Base-by-base conservation (phyloP, 768 basidiomycete genomes). In the Mycena vulgaris region DNA sequence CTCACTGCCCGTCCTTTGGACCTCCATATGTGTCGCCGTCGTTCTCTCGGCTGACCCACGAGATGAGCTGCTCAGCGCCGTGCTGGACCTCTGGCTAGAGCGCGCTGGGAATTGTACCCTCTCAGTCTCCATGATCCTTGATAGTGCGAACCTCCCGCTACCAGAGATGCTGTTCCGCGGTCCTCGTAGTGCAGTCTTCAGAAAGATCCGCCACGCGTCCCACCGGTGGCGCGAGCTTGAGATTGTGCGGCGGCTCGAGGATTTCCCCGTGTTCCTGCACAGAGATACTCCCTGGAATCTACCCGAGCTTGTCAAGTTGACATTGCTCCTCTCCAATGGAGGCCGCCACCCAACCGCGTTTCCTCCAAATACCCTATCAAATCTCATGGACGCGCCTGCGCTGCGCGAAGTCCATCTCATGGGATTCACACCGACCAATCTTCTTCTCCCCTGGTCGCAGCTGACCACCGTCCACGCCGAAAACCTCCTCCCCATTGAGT, bases 341-440 rank as follows among this genome's bases (percentile, higher is more conserved):
- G 59, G 49, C 6, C 71, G 71, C 25, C 68, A 42, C 37, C 59
- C 58, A 17, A 19, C 9, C 2, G 9, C 1, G 23, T 60, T 40
- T 16, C 55, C 56, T 1, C 49, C 39, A 2, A 23, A 45, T n/a
- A 2, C n/a, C 9, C 45, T 68, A 14, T 62, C 67, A 1, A 69
- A 56, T 14, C 35, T 69, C 31, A 58, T 39, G n/a, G 61, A 69
- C 25, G 53, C 61, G 19, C 67, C 63, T 28, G 28, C 47, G 9
- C 56, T 73, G 47, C 58, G 71, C 39, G 68, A 69, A 25, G 71
- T 69, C 0, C 68, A 73, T 35, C 37, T 73, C n/a, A 62, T 62
- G 68, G 71, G 71, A 4, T 73, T 73, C 64, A 21, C 68, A 27
- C 71, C 71, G 13, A 5, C 6, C 9, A 69, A 8, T 21, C 67